Evolutionary conservation across 352 stramenopile species (phyloP).

Genomic region (Phytophthora constricta): DNA sequence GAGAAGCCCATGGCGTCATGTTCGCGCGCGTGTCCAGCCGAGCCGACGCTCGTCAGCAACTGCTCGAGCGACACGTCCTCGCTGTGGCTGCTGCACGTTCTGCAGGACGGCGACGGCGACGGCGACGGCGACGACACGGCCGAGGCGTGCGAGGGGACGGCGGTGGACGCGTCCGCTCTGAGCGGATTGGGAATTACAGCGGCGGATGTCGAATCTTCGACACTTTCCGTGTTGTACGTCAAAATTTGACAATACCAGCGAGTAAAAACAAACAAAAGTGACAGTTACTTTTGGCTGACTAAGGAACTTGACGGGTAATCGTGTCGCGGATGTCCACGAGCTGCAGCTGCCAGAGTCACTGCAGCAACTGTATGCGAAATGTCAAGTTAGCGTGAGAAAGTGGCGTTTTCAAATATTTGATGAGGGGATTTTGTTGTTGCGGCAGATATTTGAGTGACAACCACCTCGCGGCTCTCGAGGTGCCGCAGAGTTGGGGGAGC

Average conservation of each 20-base stretch:
- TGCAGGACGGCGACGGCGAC: slow-evolving; percentile 1
- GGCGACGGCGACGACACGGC: neutral
- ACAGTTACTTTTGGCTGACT: too few relatives aligned
- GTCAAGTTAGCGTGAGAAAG: neutral
- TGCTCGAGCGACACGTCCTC: slow-evolving; percentile 6
- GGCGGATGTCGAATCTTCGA: slow-evolving; percentile 6
- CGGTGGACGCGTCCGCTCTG: slow-evolving; percentile 22
- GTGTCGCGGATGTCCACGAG: slow-evolving; percentile 10
- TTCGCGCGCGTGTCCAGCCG: slow-evolving; percentile 20
- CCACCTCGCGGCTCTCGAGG: slow-evolving; percentile 21
- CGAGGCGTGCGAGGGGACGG: slow-evolving; percentile 10
- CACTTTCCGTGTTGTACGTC: slow-evolving; percentile 22
- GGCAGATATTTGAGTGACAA: slow-evolving; percentile 31
- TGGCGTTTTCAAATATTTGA: slow-evolving; percentile 1
- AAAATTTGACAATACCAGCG: neutral
- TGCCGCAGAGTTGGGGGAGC: slow-evolving; percentile 23
- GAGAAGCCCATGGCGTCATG: slow-evolving; percentile 1
- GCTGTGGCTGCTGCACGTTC: slow-evolving; percentile 9
- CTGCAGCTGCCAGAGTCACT: slow-evolving; percentile 29
- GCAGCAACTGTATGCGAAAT: slow-evolving; percentile 21
- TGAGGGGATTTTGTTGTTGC: neutral
- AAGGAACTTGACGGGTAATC: slow-evolving; percentile 36
- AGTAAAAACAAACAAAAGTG: neutral
- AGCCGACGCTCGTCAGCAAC: slow-evolving; percentile 18
- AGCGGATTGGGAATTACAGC: slow-evolving; percentile 21